Evolutionary conservation across 192 early-diverging fungal genomes (phyloP), one percentile per base, ranked within the genome.

Genomic region (Podila verticillata): DNA sequence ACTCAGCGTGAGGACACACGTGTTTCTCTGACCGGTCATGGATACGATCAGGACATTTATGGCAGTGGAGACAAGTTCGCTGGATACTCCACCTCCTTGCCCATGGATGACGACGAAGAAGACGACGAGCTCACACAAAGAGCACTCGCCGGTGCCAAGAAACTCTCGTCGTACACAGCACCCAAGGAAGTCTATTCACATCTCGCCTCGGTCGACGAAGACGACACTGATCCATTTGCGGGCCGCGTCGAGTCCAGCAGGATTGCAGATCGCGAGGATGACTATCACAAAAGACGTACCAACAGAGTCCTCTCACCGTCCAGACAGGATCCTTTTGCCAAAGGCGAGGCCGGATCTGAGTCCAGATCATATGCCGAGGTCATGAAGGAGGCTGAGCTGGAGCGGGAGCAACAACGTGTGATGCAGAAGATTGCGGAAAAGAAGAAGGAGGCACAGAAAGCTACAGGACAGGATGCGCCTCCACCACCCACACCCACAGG

Each of bases 241-340:
- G 89, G 80, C 36, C 83, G 83, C 30, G 74, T 69, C 4, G 81
- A 82, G 26, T 91, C 89, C 20, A 82, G 89, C 10, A 83, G 88
- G 10, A 96, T 97, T 64, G 90, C 91, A 7, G 96, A 97, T 35
- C 81, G 95, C 54, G 94, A 98, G 70, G 90, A 88, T 77, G 95
- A 96, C 44, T 97, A 98, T 72, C 92, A 94, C 48, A 89, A 87
- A 65, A 90, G 95, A n/a, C 82, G 96, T 28, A 87, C 89, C 48
- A 91, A 89, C 58, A 87, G 98, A 10, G 77, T 82, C 29, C 88
- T 99, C 22, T 96, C 96, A 7, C 95, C 96, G 7, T 92, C 93
- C 47, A 86, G 94, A 19, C 83, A 75, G 20, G 96, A 98, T 72
- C 91, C 94, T 0, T 96, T 97, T 72, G 70, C 85, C n/a, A 80